A percentile compares a stretch with the other conserved stretches of the same genome.
Conservation (phyloP, 352 stramenopile genomes). For the Globisporangium radiosum region DNA sequence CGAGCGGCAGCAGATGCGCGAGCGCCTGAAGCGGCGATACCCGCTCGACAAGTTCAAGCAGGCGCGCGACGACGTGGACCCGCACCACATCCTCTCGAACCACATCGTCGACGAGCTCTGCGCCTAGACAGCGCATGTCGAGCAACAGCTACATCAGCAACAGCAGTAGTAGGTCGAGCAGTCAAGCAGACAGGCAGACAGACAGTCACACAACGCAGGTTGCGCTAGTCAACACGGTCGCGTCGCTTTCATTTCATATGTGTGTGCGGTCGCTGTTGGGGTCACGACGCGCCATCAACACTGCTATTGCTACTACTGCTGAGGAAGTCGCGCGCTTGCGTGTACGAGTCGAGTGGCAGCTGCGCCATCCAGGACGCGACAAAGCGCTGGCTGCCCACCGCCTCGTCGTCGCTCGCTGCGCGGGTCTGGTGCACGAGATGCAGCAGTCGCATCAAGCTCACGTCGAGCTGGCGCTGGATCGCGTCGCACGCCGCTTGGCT, state of each 20-base stretch:
- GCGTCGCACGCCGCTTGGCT: constrained; percentile 2
- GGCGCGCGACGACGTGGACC: constrained; percentile 87
- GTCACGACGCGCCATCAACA: background rate
- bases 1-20: constrained; percentile 46
- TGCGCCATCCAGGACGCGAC: constrained; percentile 28
- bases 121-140: constrained; percentile 11
- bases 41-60: constrained; percentile 88
- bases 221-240: too few relatives aligned
- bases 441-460: constrained; percentile 28
- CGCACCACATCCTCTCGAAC: constrained; percentile 91
- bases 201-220: too few relatives aligned
- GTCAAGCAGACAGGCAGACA: too few relatives aligned
- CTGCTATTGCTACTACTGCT: background rate
- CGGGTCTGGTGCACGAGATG: constrained; percentile 18
- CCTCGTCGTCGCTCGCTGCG: constrained; percentile 3
- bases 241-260: background rate
- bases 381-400: constrained; percentile 20
- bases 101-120: constrained; percentile 81
- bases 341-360: constrained; percentile 18
- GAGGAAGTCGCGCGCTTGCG: constrained; percentile 13
- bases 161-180: too few relatives aligned
- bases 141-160: too few relatives aligned
- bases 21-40: constrained; percentile 77
- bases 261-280: background rate
- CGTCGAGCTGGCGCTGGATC: constrained; percentile 20